A percentile compares a stretch with the other conserved stretches of the same genome.
Conservation (phyloP, 345 rosid species). For the Nasturtium officinale region DNA sequence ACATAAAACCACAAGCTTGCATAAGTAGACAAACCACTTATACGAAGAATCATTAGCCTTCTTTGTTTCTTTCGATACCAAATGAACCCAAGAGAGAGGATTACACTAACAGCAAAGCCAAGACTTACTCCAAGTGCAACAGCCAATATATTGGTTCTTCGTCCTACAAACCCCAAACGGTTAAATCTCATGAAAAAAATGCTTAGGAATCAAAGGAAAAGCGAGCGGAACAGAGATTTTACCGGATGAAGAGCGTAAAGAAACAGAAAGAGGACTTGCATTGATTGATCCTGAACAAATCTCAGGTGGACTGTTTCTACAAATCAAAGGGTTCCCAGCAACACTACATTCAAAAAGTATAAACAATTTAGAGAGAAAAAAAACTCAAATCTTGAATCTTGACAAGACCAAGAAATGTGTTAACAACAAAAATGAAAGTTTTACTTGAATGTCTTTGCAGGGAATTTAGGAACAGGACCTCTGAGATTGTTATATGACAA, state of each 20-base stretch:
- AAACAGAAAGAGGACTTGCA: conserved; percentile 54
- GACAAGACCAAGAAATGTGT: conserved; percentile 15
- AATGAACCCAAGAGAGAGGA: conserved; percentile 56
- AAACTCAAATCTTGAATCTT: background rate
- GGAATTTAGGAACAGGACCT: conserved; percentile 78
- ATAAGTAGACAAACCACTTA: conserved; percentile 52
- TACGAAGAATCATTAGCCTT: conserved; percentile 48
- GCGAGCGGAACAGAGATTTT: background rate
- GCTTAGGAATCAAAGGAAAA: background rate
- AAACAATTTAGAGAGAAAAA: background rate
- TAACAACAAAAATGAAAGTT: background rate
- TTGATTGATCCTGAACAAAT: conserved; percentile 68
- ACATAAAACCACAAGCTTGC: background rate
- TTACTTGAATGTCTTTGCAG: conserved; percentile 85
- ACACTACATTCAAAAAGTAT: conserved; percentile 54
- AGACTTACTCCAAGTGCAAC: conserved; percentile 73
- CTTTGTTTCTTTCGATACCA: conserved; percentile 58
- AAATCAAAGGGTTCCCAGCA: conserved; percentile 79
- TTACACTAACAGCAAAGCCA: conserved; percentile 52
- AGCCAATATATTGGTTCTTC: conserved; percentile 64
- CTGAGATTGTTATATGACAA: conserved; percentile 92
- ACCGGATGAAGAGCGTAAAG: conserved; percentile 64
- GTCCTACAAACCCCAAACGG: conserved; percentile 46
- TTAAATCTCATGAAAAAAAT: conserved; percentile 20
- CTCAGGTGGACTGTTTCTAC: conserved; percentile 57